A percentile compares a stretch with the other conserved stretches of the same genome.
phyloP scores from a whole-genome alignment of 2,329 filamentous ascomycete species.

The Teratosphaeria viscida region DNA sequence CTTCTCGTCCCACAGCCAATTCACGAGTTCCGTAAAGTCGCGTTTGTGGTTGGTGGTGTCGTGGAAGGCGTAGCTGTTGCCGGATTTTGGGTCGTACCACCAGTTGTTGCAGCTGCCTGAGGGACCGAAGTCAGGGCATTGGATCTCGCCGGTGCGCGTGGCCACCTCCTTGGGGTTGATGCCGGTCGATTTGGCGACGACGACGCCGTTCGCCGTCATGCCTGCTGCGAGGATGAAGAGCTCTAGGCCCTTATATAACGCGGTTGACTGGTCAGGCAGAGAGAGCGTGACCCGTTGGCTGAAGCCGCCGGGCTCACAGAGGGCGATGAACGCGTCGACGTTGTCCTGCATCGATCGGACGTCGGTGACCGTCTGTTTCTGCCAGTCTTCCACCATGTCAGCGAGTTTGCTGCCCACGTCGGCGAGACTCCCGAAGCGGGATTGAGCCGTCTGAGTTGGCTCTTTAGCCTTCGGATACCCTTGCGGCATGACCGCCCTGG shows the following conservation, averaged over 20 bases:
- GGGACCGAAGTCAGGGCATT: background rate
- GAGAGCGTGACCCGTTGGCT: background rate
- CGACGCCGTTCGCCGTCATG: background rate
- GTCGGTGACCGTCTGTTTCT: background rate
- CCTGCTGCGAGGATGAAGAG: background rate
- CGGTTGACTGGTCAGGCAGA: background rate
- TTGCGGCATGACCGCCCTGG: background rate
- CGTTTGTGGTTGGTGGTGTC: background rate
- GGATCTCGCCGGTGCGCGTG: background rate
- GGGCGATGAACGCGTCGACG: background rate
- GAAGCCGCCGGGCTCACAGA: background rate
- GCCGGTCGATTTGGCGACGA: background rate
- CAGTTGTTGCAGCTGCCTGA: background rate
- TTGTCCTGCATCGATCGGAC: background rate
- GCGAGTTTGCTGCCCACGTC: background rate
- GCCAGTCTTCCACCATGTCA: background rate
- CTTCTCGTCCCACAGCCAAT: background rate
- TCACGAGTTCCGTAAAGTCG: background rate
- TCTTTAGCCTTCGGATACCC: background rate
- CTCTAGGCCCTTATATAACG: background rate
- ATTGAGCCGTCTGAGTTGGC: background rate
- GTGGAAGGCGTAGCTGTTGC: background rate
- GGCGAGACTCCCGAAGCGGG: background rate
- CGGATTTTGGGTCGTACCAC: background rate
- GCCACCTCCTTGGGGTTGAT: background rate